Conservation (phyloP, 805 yeast species). For the Starmerella tilneyi region DNA sequence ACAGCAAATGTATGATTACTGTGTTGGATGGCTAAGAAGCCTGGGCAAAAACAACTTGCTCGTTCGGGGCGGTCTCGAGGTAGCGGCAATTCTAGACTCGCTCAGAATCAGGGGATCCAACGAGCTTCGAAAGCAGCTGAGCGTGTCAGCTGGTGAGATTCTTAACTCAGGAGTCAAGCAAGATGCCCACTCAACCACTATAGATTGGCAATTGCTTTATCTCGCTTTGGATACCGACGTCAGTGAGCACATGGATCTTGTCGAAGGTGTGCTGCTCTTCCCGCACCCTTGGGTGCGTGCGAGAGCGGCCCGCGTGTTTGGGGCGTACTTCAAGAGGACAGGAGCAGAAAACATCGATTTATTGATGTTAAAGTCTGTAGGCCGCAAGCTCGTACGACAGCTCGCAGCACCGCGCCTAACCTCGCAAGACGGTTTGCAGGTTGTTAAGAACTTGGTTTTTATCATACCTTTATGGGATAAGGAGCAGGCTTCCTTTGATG, state of each 20-base stretch:
- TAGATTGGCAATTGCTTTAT: constrained; percentile 72
- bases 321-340: constrained; percentile 37
- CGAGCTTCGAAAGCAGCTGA: constrained; percentile 5
- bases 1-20: constrained; percentile 15
- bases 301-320: constrained; percentile 49
- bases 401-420: constrained; percentile 67
- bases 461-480: constrained; percentile 54
- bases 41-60: constrained; percentile 15
- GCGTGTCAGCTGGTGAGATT: constrained; percentile 1
- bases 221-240: constrained; percentile 41
- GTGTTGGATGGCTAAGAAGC: constrained; percentile 19
- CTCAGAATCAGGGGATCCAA: neutral
- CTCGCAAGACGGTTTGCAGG: constrained; percentile 51
- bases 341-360: constrained; percentile 36
- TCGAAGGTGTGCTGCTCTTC: constrained; percentile 51
- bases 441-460: constrained; percentile 54
- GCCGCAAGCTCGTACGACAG: constrained; percentile 62
- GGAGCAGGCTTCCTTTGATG: neutral
- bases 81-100: constrained; percentile 16
- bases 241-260: constrained; percentile 32
- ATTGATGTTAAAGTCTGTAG: constrained; percentile 47
- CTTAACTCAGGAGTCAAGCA: constrained; percentile 7
- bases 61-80: constrained; percentile 25
- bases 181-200: neutral
- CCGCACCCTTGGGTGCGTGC: constrained; percentile 92